Conservation (phyloP, 2,329 filamentous ascomycete genomes). For the Cordyceps fumosorosea region DNA sequence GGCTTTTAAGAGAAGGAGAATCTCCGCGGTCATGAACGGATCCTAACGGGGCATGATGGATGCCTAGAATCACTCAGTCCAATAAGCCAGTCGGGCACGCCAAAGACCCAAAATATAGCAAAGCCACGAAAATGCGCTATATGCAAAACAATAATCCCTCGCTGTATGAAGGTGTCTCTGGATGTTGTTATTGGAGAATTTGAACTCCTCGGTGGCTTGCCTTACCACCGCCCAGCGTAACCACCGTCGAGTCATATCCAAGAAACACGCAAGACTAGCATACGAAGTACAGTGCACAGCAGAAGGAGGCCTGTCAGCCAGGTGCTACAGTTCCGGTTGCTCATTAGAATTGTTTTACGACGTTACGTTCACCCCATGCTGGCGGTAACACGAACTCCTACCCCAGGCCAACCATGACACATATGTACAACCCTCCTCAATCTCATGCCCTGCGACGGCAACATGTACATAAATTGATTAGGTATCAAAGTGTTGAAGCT, state of each 20-base stretch:
- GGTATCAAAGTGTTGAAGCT: not conserved
- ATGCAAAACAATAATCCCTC: no score
- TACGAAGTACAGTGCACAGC: not conserved
- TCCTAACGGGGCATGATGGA: not conserved
- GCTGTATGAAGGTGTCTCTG: not conserved
- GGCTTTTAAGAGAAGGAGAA: not conserved
- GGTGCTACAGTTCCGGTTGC: not conserved
- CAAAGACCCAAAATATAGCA: not conserved
- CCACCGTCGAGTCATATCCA: not conserved
- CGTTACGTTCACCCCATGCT: slow-evolving; percentile 5
- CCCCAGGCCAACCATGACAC: slow-evolving; percentile 3
- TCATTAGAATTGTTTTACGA: not conserved
- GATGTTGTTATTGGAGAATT: not conserved
- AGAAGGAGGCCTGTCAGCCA: not conserved
- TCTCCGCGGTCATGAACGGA: not conserved
- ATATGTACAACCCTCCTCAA: not conserved
- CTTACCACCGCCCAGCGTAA: not conserved
- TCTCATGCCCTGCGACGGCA: not conserved
- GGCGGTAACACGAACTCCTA: slow-evolving; percentile 1
- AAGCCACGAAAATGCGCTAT: not conserved
- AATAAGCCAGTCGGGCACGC: not conserved
- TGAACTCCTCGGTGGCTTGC: not conserved
- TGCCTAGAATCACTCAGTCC: not conserved
- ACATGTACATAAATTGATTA: not conserved
- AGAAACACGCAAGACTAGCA: not conserved